Base-by-base conservation (phyloP, 1,139 yeast species). In the Magnusiomyces suaveolens region DNA sequence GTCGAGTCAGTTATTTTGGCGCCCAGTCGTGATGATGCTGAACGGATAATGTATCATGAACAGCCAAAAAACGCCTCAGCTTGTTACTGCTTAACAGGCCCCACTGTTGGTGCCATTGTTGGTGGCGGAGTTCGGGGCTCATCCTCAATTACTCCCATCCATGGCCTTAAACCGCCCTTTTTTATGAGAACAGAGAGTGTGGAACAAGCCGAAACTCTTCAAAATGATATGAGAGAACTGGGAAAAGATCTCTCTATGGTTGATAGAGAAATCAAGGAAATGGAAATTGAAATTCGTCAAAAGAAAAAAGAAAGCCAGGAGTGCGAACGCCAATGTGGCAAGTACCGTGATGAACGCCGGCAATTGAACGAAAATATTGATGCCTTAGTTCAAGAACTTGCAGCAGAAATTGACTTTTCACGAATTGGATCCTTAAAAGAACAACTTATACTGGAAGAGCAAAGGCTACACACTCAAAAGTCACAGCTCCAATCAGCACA, bases 1-100 rank as follows among this genome's bases (percentile, higher is more conserved):
- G 76, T 87, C 52, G 96, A 90, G 62, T 75, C 76, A 29, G 72
- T 77, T 0, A 71, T 84, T 0, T 69, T 89, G 43, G 74, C 81
- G 24, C 72, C 75, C 1, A 73, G 80, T 50, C 72, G 81, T 56
- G 61, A 65, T 1, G 75, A 74, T n/a, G 92, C 87, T 0, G 79
- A 77, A 60, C 54, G 58, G 0, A 66, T 78, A 12, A 65, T 81
- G 60, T 67, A 72, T 18, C 16, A 24, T 24, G 65, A 64, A 26
- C 60, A 66, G 0, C 68, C 71, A 0, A 52, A 57, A 38, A 79
- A 79, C 57, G 83, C 84, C 3, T 62, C 63, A 1, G 67, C 73
- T 54, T 82, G 81, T 1, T 71, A 76, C 46, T 72, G 82, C 0
- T 64, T 76, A 10, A 70, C 75, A 51, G 72, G 77, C 57, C 63